phyloP scores from a whole-genome alignment of 108 stramenopile genomes.

The Aureococcus anophagefferens region DNA sequence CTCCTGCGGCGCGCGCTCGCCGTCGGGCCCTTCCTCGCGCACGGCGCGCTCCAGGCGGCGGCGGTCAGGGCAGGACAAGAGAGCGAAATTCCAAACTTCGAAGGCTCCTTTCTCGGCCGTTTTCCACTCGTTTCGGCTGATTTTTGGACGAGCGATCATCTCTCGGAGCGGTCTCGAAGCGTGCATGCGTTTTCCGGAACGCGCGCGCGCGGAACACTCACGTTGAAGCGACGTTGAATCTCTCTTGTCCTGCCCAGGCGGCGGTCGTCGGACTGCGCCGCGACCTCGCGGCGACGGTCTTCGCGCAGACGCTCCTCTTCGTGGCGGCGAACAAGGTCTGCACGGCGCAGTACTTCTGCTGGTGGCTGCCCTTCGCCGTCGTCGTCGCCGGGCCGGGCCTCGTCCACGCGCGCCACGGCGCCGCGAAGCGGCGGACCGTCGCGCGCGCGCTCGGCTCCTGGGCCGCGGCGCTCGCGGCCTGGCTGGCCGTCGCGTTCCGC shows the following conservation, averaged over 20 bases:
- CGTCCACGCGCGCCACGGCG: constrained; percentile 3
- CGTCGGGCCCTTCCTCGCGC: constrained; percentile 59
- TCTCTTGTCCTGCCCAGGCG: no score
- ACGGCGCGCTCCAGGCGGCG: constrained; percentile 57
- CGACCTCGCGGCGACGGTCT: constrained; percentile 62
- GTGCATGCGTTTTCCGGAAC: no score
- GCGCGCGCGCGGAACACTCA: no score
- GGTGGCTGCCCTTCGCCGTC: constrained; percentile 56
- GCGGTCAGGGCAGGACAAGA: constrained; percentile 44
- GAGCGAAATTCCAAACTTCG: no score
- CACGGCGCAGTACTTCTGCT: constrained; percentile 95
- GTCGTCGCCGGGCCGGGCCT: constrained; percentile 11
- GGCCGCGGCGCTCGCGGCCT: background rate
- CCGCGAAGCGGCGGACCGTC: no score
- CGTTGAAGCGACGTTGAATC: no score
- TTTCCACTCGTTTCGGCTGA: no score
- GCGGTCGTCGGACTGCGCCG: no score
- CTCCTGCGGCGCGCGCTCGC: constrained; percentile 21
- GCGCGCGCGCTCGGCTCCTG: background rate
- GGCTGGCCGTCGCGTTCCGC: background rate
- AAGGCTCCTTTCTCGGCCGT: no score
- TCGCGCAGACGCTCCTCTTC: constrained; percentile 84
- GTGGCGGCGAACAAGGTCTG: constrained; percentile 97
- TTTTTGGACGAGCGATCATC: no score
- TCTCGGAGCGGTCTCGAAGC: no score